These are phyloP conservation scores for Boletellus ananas DNA, from an alignment of 768 basidiomycete genomes.

Conservation along the genomic window DNA sequence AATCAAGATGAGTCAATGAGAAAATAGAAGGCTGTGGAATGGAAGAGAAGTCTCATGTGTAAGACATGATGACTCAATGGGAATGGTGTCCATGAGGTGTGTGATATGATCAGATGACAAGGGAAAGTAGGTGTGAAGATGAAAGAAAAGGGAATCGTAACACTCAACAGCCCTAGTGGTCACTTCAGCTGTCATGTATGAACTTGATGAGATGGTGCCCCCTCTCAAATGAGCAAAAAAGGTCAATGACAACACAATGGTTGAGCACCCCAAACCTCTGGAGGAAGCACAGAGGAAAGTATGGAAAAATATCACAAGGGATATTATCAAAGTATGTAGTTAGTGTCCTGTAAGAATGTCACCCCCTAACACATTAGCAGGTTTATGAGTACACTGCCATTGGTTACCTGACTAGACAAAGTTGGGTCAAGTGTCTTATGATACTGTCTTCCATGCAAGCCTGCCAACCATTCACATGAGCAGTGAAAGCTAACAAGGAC, in stretches of 20 bases:
- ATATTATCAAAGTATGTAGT: conserved; percentile 68
- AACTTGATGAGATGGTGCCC: conserved; percentile 66
- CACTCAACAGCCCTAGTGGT: conserved; percentile 49
- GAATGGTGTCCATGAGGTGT: no score
- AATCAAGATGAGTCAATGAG: no score
- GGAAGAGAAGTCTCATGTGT: no score
- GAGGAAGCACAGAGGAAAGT: conserved; percentile 86
- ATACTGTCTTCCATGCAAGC: conserved; percentile 73
- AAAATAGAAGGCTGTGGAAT: no score
- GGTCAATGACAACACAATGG: conserved; percentile 65
- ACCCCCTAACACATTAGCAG: conserved; percentile 36
- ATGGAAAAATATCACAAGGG: conserved; percentile 86
- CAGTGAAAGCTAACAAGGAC: conserved; percentile 77
- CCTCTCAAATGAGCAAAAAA: conserved; percentile 74
- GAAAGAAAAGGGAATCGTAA: no score
- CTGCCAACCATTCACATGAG: conserved; percentile 67
- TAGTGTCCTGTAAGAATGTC: not conserved
- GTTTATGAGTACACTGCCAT: conserved; percentile 77
- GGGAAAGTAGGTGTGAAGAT: no score
- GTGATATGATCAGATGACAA: no score
- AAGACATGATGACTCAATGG: no score
- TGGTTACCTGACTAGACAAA: conserved; percentile 61
- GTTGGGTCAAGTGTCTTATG: conserved; percentile 73
- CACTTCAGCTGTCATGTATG: conserved; percentile 61
- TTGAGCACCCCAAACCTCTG: conserved; percentile 68